Conservation (phyloP, 345 rosid genomes). For the Laguncularia racemosa region DNA sequence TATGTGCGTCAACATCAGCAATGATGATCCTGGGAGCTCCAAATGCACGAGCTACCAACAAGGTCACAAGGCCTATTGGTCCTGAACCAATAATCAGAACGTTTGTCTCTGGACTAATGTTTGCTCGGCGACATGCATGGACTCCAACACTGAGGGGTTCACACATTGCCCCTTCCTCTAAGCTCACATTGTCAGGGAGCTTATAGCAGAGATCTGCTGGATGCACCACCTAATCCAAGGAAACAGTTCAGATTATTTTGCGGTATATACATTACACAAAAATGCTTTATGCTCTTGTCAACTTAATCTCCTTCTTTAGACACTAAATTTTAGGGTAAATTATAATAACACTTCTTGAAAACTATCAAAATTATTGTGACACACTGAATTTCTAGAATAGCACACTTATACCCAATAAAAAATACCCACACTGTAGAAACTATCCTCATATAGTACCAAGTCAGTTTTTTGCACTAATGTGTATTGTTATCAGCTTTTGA, state of each 20-base stretch:
- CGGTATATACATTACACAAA: too few relatives aligned
- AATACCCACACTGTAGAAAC: too few relatives aligned
- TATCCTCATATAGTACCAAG: too few relatives aligned
- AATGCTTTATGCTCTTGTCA: too few relatives aligned
- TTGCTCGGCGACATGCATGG: conserved; percentile 87
- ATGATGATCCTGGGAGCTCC: conserved; percentile 74
- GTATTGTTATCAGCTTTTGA: too few relatives aligned
- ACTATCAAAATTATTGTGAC: background rate
- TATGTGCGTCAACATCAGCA: conserved; percentile 65
- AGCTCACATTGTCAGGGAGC: conserved; percentile 78
- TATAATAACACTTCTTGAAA: background rate
- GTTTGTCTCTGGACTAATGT: conserved; percentile 61
- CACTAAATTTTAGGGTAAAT: too few relatives aligned
- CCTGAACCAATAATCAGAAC: conserved; percentile 83
- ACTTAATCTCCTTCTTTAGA: too few relatives aligned
- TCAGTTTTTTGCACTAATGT: too few relatives aligned
- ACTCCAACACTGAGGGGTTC: conserved; percentile 94
- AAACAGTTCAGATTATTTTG: background rate
- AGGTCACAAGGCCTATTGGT: conserved; percentile 85
- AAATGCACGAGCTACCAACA: conserved; percentile 88
- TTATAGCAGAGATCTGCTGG: conserved; percentile 88
- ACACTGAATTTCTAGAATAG: background rate
- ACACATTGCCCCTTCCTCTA: conserved; percentile 98
- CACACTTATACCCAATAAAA: too few relatives aligned
- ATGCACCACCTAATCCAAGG: conserved; percentile 63